Evolutionary conservation across 148 eudicot species (phyloP).

Genomic region (Camellia japonica): DNA sequence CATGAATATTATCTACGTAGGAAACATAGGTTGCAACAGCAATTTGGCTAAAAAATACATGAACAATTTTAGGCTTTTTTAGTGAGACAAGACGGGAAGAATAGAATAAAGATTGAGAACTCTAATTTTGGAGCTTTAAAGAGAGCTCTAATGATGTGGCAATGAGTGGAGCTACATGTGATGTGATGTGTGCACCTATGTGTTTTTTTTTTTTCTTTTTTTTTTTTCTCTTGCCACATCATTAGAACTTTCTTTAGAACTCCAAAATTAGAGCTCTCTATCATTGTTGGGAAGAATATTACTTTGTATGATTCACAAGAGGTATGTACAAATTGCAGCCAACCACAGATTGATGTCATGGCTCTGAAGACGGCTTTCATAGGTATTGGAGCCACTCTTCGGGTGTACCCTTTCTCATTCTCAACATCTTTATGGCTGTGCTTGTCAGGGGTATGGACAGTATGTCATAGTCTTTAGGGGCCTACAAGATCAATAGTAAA

Average conservation of each 20-base stretch:
- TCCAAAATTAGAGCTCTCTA: too few relatives aligned
- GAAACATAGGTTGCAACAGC: neutral
- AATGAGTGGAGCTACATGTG: too few relatives aligned
- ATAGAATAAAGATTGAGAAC: too few relatives aligned
- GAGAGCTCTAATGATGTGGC: too few relatives aligned
- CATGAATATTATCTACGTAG: neutral
- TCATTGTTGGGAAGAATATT: neutral
- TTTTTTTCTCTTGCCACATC: too few relatives aligned
- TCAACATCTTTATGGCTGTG: conserved; percentile 67
- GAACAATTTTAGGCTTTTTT: neutral
- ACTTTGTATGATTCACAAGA: conserved; percentile 11
- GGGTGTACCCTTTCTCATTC: conserved; percentile 64
- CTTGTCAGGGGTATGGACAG: conserved; percentile 79
- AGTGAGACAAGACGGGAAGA: neutral
- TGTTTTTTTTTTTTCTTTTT: too few relatives aligned
- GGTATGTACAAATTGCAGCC: conserved; percentile 17
- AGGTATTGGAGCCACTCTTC: conserved; percentile 88
- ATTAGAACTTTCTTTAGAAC: too few relatives aligned
- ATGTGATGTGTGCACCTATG: too few relatives aligned
- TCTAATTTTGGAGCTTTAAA: too few relatives aligned
- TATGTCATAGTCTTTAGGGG: conserved; percentile 84
- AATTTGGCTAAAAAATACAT: neutral
- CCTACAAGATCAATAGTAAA: conserved; percentile 36
- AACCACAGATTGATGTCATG: conserved; percentile 19
- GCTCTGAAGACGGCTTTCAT: conserved; percentile 27